These are phyloP conservation scores for Cairneyella variabilis DNA, from an alignment of 495 filamentous ascomycete genomes.

Conservation along the genomic window DNA sequence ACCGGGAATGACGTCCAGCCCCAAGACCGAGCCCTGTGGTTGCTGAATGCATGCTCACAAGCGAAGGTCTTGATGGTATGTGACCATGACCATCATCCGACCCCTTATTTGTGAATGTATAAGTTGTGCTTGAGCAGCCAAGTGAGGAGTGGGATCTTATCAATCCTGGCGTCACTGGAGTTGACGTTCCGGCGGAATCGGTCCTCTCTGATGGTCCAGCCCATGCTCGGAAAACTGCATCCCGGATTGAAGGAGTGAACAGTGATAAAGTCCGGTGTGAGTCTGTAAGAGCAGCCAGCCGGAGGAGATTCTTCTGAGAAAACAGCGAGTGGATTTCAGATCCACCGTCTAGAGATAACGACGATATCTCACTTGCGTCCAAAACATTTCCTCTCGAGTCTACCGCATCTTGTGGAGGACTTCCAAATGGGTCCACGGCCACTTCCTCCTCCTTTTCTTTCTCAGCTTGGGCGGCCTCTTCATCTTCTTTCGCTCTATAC, in stretches of 20 bases:
- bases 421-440: slow-evolving; percentile 72
- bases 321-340: slow-evolving; percentile 79
- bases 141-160: slow-evolving; percentile 58
- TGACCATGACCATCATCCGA: slow-evolving; percentile 43
- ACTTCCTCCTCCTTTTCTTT: slow-evolving; percentile 26
- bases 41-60: slow-evolving; percentile 44
- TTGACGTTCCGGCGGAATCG: slow-evolving; percentile 54
- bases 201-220: slow-evolving; percentile 71
- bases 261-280: slow-evolving; percentile 84
- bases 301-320: slow-evolving; percentile 83
- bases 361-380: slow-evolving; percentile 67
- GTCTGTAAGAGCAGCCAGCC: slow-evolving; percentile 69
- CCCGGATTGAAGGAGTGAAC: slow-evolving; percentile 76
- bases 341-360: slow-evolving; percentile 68
- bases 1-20: slow-evolving; percentile 59
- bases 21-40: slow-evolving; percentile 62
- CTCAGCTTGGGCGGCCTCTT: slow-evolving; percentile 31
- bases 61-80: slow-evolving; percentile 42
- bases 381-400: slow-evolving; percentile 72
- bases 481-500: slow-evolving; percentile 61
- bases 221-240: slow-evolving; percentile 89
- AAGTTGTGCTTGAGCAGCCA: slow-evolving; percentile 56
- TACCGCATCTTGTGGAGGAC: slow-evolving; percentile 72
- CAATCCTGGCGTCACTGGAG: slow-evolving; percentile 49
- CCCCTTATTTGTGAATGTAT: slow-evolving; percentile 56